Evolutionary conservation across 495 filamentous ascomycete genomes (phyloP).

Genomic region (Recurvomyces mirabilis): DNA sequence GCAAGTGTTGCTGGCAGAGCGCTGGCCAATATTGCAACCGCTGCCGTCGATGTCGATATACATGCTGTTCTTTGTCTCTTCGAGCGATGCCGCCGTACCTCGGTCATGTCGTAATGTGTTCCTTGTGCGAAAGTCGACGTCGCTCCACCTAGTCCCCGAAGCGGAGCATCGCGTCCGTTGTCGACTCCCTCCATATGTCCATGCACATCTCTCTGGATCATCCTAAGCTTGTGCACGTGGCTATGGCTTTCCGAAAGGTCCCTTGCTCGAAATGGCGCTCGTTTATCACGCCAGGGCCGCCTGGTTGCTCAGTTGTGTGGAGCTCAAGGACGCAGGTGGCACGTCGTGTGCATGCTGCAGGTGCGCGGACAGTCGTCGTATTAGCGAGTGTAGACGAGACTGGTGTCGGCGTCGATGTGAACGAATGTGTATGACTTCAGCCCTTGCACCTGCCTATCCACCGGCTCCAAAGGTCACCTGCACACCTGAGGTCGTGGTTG

Average conservation of each 20-base stretch:
- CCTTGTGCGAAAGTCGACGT: neutral
- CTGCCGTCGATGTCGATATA: neutral
- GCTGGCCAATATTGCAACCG: constrained; percentile 7
- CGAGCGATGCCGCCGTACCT: neutral
- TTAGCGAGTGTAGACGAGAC: too few species aligned
- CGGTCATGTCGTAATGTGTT: neutral
- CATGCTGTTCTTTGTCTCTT: constrained; percentile 1
- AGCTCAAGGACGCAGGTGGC: neutral
- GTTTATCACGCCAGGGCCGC: too few species aligned
- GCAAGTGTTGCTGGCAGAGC: constrained; percentile 24
- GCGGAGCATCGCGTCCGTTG: too few species aligned
- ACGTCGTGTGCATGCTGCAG: constrained; percentile 5
- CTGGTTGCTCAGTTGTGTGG: neutral
- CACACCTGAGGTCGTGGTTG: too few species aligned
- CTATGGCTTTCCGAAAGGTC: too few species aligned
- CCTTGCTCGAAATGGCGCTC: too few species aligned
- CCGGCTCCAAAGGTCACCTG: too few species aligned
- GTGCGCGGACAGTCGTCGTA: neutral
- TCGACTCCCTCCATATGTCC: too few species aligned
- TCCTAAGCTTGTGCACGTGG: too few species aligned
- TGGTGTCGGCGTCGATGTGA: neutral
- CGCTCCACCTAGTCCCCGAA: too few species aligned
- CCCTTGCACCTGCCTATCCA: too few species aligned
- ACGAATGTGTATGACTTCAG: neutral
- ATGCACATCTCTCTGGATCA: too few species aligned